Evolutionary conservation across 148 eudicot genomes (phyloP).

Genomic region (Rhododendron molle): DNA sequence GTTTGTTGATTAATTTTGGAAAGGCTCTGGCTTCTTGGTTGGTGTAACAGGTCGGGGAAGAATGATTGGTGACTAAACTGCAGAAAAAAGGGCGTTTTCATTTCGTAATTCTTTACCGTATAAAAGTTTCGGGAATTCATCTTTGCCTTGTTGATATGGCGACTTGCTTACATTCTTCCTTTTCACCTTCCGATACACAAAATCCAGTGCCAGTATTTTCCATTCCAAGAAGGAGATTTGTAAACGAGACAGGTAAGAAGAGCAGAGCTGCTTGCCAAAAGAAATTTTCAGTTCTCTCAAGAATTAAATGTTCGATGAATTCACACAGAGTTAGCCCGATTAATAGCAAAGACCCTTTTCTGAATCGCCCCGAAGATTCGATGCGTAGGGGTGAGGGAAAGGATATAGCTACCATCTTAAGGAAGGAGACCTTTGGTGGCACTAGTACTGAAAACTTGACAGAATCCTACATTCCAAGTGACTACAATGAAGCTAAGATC

Average conservation of each 20-base stretch:
- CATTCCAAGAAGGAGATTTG: conserved; percentile 1
- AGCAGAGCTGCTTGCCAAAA: background rate
- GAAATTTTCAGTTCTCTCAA: background rate
- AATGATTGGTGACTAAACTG: background rate
- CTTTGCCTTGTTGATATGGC: background rate
- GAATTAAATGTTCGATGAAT: conserved; percentile 2
- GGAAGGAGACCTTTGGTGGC: conserved; percentile 9
- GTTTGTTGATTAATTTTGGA: background rate
- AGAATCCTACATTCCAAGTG: conserved; percentile 17
- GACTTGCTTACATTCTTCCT: background rate
- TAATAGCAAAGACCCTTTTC: conserved; percentile 11
- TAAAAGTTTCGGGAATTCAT: background rate
- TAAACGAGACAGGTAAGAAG: background rate
- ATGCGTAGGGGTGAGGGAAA: conserved; percentile 16
- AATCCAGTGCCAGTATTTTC: background rate
- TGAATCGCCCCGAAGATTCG: conserved; percentile 13
- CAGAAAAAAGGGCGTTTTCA: background rate
- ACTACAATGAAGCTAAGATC: conserved; percentile 69
- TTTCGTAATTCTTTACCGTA: background rate
- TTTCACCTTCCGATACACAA: background rate
- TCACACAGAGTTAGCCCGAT: conserved; percentile 10
- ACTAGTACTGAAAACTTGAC: conserved; percentile 9
- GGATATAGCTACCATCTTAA: background rate
- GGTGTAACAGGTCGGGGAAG: background rate
- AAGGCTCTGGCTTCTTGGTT: background rate